A percentile compares a stretch with the other conserved stretches of the same genome.
phyloP scores from a whole-genome alignment of 192 early-diverging fungal species.

The Coemansia erecta region DNA sequence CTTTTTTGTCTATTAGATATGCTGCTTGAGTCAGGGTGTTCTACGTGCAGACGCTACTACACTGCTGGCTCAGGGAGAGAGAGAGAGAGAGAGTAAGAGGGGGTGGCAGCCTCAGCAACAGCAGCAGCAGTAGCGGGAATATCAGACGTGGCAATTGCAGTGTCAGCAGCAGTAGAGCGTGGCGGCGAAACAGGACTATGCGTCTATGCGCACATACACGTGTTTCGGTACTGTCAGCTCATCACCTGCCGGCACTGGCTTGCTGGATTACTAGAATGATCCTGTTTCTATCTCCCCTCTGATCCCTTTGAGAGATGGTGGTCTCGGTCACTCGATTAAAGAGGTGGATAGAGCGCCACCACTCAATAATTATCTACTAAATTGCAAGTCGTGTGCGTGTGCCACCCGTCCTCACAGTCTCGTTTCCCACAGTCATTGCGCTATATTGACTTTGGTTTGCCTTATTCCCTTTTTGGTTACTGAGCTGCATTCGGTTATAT shows the following conservation, averaged over 20 bases:
- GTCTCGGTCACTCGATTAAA: neutral
- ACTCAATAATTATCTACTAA: neutral
- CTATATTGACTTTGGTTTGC: neutral
- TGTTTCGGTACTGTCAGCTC: no score
- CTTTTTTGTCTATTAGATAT: neutral
- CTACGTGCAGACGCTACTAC: no score
- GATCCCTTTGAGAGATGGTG: neutral
- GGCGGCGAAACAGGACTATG: no score
- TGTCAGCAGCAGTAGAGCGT: no score
- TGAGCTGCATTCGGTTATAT: neutral
- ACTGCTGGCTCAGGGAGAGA: no score
- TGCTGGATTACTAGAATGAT: neutral
- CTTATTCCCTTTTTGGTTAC: neutral
- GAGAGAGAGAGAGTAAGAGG: no score
- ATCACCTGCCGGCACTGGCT: no score
- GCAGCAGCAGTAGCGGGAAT: no score
- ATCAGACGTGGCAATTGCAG: no score
- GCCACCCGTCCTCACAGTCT: neutral
- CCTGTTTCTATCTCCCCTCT: neutral
- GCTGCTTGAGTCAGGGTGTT: no score
- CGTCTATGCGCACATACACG: no score
- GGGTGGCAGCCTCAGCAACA: no score
- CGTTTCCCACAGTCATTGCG: neutral
- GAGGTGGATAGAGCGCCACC: constrained; percentile 1
- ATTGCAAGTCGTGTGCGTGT: constrained; percentile 5